phyloP scores from a whole-genome alignment of 805 yeast species.

The Ogataea trehaloabstinens region DNA sequence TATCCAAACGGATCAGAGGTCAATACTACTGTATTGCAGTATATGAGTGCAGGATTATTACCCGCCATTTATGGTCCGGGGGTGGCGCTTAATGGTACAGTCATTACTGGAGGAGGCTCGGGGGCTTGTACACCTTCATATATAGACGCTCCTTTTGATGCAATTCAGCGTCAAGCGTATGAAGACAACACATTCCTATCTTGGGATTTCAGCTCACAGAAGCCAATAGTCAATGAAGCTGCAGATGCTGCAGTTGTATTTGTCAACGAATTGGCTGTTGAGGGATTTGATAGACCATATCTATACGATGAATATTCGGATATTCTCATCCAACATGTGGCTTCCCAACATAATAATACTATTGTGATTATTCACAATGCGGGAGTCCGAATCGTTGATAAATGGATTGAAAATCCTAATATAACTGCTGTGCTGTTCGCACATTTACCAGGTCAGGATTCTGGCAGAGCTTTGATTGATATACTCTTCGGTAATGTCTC shows the following conservation, averaged over 20 bases:
- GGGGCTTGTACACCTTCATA: constrained; percentile 56
- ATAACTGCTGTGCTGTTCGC: constrained; percentile 56
- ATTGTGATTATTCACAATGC: constrained; percentile 59
- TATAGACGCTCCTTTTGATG: constrained; percentile 59
- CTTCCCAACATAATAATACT: constrained; percentile 50
- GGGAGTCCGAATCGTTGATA: constrained; percentile 61
- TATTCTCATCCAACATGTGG: constrained; percentile 46
- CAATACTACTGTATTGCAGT: not conserved
- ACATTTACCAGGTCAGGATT: constrained; percentile 33
- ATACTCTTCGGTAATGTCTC: constrained; percentile 56
- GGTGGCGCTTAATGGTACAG: constrained; percentile 43
- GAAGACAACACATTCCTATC: constrained; percentile 14
- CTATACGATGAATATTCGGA: constrained; percentile 58
- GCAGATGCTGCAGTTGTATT: constrained; percentile 52
- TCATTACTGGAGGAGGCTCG: constrained; percentile 66
- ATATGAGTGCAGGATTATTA: constrained; percentile 7
- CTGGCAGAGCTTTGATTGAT: constrained; percentile 58
- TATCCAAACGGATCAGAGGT: constrained; percentile 11
- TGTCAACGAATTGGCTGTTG: constrained; percentile 56
- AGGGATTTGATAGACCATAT: constrained; percentile 53
- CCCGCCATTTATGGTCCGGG: constrained; percentile 10
- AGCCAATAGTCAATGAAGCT: constrained; percentile 44
- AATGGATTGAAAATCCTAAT: constrained; percentile 53
- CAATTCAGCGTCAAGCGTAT: constrained; percentile 44
- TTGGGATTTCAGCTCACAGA: constrained; percentile 32